Conservation (phyloP, 768 basidiomycete genomes). For the Lentinula detonsa region DNA sequence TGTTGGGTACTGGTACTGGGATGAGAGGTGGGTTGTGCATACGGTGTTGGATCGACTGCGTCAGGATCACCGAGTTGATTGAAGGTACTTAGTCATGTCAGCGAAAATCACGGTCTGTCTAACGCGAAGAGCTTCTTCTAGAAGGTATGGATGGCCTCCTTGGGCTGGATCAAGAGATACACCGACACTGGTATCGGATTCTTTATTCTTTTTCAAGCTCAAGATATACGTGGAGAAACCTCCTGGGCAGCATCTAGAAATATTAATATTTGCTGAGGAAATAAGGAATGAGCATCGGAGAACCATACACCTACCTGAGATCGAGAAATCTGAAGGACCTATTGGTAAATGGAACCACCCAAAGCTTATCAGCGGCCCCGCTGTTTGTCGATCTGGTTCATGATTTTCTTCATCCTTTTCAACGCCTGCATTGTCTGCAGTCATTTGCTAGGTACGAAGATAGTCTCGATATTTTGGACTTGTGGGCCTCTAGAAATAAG, state of each 20-base stretch:
- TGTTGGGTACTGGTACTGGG: no score
- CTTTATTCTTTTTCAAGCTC: constrained; percentile 10
- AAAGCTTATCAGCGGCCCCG: neutral
- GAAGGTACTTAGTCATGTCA: constrained; percentile 9
- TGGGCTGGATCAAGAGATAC: constrained; percentile 10
- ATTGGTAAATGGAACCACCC: constrained; percentile 6
- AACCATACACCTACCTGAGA: constrained; percentile 8
- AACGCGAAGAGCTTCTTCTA: constrained; percentile 1
- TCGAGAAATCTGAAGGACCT: constrained; percentile 12
- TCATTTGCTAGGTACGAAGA: constrained; percentile 2
- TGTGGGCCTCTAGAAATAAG: neutral
- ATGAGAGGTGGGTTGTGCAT: neutral
- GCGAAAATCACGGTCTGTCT: constrained; percentile 9
- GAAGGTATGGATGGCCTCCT: constrained; percentile 12
- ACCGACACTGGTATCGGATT: constrained; percentile 11
- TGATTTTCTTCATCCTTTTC: constrained; percentile 10
- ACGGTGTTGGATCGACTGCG: no score
- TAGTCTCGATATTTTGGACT: neutral
- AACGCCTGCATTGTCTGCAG: constrained; percentile 10
- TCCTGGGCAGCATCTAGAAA: constrained; percentile 14
- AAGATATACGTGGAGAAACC: constrained; percentile 15
- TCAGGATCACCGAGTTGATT: constrained; percentile 4
- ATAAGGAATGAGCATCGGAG: neutral
- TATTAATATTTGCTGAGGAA: neutral
- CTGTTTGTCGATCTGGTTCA: constrained; percentile 14